These are phyloP conservation scores for Filobasidium floriforme DNA, from an alignment of 768 basidiomycete species.

Conservation along the genomic window DNA sequence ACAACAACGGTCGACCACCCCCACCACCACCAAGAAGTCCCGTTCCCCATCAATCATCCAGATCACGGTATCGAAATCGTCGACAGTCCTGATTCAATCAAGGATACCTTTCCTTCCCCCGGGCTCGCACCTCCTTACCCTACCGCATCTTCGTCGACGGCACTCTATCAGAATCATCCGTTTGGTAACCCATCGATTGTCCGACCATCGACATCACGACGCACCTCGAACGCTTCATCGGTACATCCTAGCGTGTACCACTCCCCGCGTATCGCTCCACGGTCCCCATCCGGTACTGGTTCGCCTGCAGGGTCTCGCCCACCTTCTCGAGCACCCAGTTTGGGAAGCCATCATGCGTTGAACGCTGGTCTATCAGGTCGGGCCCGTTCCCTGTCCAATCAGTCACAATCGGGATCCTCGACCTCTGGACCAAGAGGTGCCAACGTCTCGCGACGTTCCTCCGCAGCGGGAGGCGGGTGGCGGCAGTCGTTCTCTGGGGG, in stretches of 20 bases:
- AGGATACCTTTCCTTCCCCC: slow-evolving; percentile 4
- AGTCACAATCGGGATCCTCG: not conserved
- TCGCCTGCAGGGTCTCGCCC: not conserved
- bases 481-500: slow-evolving; percentile 1
- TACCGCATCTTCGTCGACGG: slow-evolving; percentile 4
- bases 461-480: slow-evolving; percentile 2
- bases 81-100: slow-evolving; percentile 1
- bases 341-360: not conserved
- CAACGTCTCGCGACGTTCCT: not conserved
- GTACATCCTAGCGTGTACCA: slow-evolving; percentile 1
- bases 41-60: not conserved
- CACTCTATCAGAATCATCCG: slow-evolving; percentile 3
- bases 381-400: not conserved
- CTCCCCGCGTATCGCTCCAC: slow-evolving; percentile 2
- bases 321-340: slow-evolving; percentile 1
- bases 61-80: not conserved
- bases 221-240: not conserved
- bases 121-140: not conserved
- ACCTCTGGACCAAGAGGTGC: not conserved
- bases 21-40: not conserved
- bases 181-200: not conserved
- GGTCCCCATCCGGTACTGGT: not conserved
- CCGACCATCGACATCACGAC: not conserved
- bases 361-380: not conserved
- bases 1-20: not conserved